phyloP scores from a whole-genome alignment of 345 rosid species.

The Mercurialis annua region DNA sequence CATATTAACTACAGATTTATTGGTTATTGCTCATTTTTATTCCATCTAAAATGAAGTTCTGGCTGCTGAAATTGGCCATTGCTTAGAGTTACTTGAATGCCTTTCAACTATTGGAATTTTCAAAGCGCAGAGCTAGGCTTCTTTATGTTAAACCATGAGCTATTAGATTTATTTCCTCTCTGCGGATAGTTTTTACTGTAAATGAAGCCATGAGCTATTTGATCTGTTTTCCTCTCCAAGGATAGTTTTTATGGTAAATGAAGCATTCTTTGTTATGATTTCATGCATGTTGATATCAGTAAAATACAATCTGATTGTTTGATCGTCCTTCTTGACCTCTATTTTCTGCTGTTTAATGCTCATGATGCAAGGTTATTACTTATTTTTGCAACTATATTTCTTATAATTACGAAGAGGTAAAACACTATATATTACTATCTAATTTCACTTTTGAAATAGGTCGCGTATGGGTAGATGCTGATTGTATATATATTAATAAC shows the following conservation, averaged over 20 bases:
- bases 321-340: not conserved
- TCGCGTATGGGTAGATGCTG: not conserved
- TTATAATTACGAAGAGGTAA: not conserved
- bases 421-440: too few species aligned
- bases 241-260: not conserved
- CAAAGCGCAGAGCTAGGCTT: not conserved
- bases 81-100: not conserved
- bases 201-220: not conserved
- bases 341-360: not conserved
- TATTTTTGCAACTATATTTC: not conserved
- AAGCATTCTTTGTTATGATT: not conserved
- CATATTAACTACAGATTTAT: not conserved
- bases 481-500: not conserved
- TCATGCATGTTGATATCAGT: not conserved
- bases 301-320: not conserved
- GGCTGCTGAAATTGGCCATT: not conserved
- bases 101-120: not conserved
- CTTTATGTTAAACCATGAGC: not conserved
- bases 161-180: not conserved
- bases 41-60: conserved; percentile 2
- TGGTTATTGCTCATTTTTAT: conserved; percentile 8
- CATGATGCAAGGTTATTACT: not conserved
- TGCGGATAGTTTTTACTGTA: not conserved
- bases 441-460: not conserved
- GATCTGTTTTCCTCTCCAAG: not conserved